Conservation (phyloP, 106 monocot species). For the Dioscorea alata region DNA sequence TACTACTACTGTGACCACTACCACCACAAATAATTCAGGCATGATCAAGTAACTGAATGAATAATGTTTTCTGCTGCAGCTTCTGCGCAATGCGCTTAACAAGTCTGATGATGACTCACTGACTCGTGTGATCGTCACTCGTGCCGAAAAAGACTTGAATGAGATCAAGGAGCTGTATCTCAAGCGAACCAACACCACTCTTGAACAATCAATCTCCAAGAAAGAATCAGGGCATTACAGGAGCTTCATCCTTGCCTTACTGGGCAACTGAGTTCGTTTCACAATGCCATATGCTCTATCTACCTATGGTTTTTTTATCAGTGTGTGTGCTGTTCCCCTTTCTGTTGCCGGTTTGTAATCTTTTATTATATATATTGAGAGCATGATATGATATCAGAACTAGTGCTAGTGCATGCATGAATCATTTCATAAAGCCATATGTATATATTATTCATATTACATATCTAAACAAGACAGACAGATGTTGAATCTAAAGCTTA, state of each 20-base stretch:
- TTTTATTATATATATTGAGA: no score
- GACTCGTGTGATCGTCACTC: conserved; percentile 58
- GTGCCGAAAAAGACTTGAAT: conserved; percentile 67
- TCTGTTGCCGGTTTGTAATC: no score
- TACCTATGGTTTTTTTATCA: no score
- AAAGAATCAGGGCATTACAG: conserved; percentile 59
- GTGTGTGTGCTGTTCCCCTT: no score
- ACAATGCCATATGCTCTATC: no score
- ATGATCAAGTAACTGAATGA: no score
- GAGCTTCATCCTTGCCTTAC: conserved; percentile 56
- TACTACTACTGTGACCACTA: no score
- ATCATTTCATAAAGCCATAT: no score
- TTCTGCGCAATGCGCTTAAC: conserved; percentile 33
- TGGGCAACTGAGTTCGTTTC: conserved; percentile 23
- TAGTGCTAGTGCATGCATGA: no score
- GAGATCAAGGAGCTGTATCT: conserved; percentile 56
- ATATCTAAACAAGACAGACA: neutral
- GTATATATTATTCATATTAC: no score
- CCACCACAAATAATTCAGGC: no score
- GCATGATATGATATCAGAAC: no score
- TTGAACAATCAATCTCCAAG: conserved; percentile 41
- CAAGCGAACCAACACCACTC: conserved; percentile 34
- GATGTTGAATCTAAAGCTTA: conserved; percentile 1
- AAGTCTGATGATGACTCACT: conserved; percentile 49
- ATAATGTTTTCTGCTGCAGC: conserved; percentile 20